Evolutionary conservation across 768 basidiomycete genomes (phyloP).

Genomic region (Calocera viscosa): DNA sequence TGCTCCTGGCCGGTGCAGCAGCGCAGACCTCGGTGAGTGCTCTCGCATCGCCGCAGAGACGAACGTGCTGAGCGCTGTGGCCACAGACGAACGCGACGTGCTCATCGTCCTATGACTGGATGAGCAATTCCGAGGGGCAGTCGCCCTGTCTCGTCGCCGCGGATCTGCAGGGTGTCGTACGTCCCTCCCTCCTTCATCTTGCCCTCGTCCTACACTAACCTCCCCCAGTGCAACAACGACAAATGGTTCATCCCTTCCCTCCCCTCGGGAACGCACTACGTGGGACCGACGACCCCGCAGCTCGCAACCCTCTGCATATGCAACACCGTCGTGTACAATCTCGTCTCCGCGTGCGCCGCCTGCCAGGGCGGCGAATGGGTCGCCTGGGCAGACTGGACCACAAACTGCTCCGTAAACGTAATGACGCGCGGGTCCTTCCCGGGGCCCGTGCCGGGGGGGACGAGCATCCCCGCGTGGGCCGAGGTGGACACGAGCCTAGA

Average conservation of each 20-base stretch:
- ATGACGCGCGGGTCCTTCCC: neutral
- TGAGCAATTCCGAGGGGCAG: constrained; percentile 4
- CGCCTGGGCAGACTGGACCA: constrained; percentile 2
- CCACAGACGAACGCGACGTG: constrained; percentile 12
- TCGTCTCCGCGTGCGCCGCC: constrained; percentile 12
- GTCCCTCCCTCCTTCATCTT: neutral
- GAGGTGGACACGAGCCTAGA: constrained; percentile 10
- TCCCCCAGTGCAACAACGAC: constrained; percentile 2
- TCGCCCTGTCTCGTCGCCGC: constrained; percentile 12
- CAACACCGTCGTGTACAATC: constrained; percentile 11
- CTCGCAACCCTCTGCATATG: constrained; percentile 6
- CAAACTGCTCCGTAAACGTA: neutral
- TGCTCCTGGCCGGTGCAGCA: neutral
- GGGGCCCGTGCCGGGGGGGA: neutral
- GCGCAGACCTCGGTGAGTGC: neutral
- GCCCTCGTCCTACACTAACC: neutral
- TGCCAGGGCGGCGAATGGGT: constrained; percentile 13
- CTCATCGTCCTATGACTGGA: constrained; percentile 10
- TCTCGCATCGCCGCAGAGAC: neutral
- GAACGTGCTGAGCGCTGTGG: neutral
- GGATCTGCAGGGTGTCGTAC: constrained; percentile 10
- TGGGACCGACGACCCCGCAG: neutral
- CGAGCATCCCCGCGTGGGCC: neutral
- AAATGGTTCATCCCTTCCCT: constrained; percentile 11
- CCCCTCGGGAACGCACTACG: constrained; percentile 5